These are phyloP conservation scores for Litsea cubeba DNA, from an alignment of 164 flowering plant genomes.

Conservation along the genomic window DNA sequence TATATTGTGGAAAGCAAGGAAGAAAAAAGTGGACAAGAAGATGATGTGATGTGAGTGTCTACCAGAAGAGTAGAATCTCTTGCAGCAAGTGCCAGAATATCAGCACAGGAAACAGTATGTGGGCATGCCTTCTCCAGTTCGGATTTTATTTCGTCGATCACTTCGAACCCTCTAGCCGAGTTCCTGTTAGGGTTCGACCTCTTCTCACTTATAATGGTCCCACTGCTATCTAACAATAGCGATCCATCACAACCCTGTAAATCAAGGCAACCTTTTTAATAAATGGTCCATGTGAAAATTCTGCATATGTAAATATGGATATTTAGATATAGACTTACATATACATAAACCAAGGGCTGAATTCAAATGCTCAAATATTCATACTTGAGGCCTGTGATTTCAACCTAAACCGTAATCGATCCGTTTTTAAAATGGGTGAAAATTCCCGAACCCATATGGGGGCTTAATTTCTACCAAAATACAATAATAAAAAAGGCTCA, in stretches of 20 bases:
- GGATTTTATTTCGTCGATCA: conserved; percentile 75
- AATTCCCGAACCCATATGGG: no score
- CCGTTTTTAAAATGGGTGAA: no score
- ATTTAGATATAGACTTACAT: no score
- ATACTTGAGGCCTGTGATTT: no score
- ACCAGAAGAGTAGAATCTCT: conserved; percentile 88
- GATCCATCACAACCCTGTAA: conserved; percentile 94
- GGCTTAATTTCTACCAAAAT: no score
- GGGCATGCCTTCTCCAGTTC: conserved; percentile 90
- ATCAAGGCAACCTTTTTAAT: not conserved
- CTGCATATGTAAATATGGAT: not conserved
- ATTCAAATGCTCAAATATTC: no score
- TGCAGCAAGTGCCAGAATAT: conserved; percentile 78
- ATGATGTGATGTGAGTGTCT: not conserved
- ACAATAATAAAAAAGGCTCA: no score
- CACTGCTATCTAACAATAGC: conserved; percentile 63
- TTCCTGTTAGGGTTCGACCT: conserved; percentile 61
- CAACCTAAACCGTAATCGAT: no score
- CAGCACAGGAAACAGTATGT: conserved; percentile 90
- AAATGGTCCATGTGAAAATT: not conserved
- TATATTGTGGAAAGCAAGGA: no score
- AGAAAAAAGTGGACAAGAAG: not conserved
- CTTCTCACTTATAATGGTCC: conserved; percentile 68
- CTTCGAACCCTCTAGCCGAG: conserved; percentile 85
- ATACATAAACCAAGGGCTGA: no score